Conservation (phyloP, 768 basidiomycete genomes). For the Tylopilus subfusipes region DNA sequence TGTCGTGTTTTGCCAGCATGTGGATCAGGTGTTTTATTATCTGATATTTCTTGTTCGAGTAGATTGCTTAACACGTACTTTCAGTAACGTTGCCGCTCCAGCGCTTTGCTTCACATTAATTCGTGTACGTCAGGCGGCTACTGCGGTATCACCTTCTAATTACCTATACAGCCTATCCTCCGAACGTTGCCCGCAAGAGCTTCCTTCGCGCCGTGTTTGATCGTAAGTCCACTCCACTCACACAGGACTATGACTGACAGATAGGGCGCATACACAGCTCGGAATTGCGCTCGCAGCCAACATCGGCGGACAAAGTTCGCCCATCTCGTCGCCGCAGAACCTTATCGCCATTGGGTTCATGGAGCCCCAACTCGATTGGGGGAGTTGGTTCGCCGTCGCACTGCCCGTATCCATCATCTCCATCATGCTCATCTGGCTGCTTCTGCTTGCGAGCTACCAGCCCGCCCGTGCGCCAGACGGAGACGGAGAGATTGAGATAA, state of each 20-base stretch:
- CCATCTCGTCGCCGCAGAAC: constrained; percentile 97
- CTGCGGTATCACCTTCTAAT: background rate
- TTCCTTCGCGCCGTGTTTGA: constrained; percentile 84
- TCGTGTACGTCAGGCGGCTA: constrained; percentile 51
- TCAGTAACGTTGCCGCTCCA: constrained; percentile 93
- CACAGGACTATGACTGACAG: background rate
- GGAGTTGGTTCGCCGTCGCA: constrained; percentile 89
- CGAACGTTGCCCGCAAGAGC: constrained; percentile 86
- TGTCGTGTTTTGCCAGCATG: constrained; percentile 98
- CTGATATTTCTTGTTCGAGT: background rate
- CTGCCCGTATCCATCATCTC: constrained; percentile 87
- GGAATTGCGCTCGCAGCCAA: constrained; percentile 98
- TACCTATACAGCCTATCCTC: constrained; percentile 71
- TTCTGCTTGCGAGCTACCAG: constrained; percentile 79
- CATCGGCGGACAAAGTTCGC: constrained; percentile 95
- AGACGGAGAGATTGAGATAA: constrained; percentile 77
- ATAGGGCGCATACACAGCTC: constrained; percentile 46
- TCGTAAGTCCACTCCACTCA: constrained; percentile 52
- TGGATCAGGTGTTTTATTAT: constrained; percentile 81
- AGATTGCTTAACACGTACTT: constrained; percentile 3
- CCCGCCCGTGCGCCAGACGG: constrained; percentile 71
- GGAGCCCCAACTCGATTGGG: constrained; percentile 85
- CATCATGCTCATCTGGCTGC: constrained; percentile 86
- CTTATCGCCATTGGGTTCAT: constrained; percentile 87
- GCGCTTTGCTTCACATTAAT: constrained; percentile 96